Conservation (phyloP, 441 rosid genomes). For the Bruguiera hainesii region DNA sequence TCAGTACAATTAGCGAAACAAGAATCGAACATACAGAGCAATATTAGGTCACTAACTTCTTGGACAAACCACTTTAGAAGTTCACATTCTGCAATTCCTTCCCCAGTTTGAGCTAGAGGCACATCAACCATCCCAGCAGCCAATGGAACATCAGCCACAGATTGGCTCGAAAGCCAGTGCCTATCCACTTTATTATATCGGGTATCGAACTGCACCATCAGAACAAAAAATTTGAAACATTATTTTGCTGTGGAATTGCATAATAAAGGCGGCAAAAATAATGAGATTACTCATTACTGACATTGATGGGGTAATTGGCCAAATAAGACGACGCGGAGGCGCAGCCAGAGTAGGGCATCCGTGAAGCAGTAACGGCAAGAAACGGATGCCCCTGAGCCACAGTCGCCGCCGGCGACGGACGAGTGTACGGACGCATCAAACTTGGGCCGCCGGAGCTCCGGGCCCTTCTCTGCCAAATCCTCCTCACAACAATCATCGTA, state of each 20-base stretch:
- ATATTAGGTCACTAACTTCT: background rate
- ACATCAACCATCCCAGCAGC: background rate
- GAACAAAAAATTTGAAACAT: background rate
- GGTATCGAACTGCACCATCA: background rate
- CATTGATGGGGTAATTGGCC: background rate
- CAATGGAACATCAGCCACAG: background rate
- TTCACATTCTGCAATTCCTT: slow-evolving; percentile 6
- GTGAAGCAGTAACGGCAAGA: background rate
- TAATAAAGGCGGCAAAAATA: background rate
- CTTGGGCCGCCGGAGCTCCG: slow-evolving; percentile 18
- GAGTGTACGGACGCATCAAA: slow-evolving; percentile 17
- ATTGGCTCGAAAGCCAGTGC: background rate
- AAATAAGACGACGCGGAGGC: slow-evolving; percentile 2
- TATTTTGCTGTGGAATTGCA: no score
- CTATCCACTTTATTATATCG: no score
- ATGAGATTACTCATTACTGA: background rate
- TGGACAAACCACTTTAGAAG: background rate
- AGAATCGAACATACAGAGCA: no score
- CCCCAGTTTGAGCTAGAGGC: background rate
- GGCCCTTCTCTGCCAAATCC: slow-evolving; percentile 23
- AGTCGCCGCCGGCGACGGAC: slow-evolving; percentile 1
- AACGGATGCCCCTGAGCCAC: background rate
- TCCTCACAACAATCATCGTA: slow-evolving; percentile 31
- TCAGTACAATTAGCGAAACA: no score
- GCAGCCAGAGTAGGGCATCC: background rate